Conservation (phyloP, 2,329 filamentous ascomycete species). For the Dactylellina cionopaga region DNA sequence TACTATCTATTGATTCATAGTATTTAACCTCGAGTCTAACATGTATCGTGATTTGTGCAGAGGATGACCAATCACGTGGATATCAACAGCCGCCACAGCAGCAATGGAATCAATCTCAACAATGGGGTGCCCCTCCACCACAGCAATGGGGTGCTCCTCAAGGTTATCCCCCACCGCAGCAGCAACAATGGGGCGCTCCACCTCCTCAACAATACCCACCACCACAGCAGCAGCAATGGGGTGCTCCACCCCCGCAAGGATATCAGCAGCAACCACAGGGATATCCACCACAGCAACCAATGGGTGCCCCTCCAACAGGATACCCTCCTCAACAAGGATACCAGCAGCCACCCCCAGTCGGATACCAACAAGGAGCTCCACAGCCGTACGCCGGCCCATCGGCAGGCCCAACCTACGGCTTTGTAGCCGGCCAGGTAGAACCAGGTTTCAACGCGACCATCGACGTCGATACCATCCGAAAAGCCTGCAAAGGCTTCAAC, state of each 20-base stretch:
- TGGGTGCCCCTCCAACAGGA: constrained; percentile 21
- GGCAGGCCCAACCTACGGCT: constrained; percentile 57
- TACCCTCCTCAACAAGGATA: constrained; percentile 56
- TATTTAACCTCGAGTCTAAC: background rate
- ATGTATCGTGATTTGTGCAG: background rate
- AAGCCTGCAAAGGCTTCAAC: constrained; percentile 92
- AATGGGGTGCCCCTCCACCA: constrained; percentile 9
- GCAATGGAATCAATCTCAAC: constrained; percentile 25
- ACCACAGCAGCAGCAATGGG: constrained; percentile 20
- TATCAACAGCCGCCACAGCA: constrained; percentile 21
- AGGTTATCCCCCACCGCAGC: background rate
- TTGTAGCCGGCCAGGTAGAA: constrained; percentile 36
- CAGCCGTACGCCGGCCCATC: constrained; percentile 56
- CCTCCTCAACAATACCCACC: constrained; percentile 12
- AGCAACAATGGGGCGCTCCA: constrained; percentile 4
- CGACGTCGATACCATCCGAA: constrained; percentile 77
- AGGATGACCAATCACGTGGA: constrained; percentile 24
- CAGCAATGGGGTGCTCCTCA: constrained; percentile 19
- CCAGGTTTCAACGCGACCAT: constrained; percentile 68
- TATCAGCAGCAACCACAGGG: constrained; percentile 9
- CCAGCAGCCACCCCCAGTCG: constrained; percentile 56
- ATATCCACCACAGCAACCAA: no score
- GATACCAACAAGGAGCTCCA: constrained; percentile 57
- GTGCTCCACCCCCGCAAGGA: constrained; percentile 2
- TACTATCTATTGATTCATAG: background rate